A percentile compares a stretch with the other conserved stretches of the same genome.
These are phyloP conservation scores for Carex arenaria DNA, from an alignment of 202 grass and related monocot species.

Conservation along the genomic window DNA sequence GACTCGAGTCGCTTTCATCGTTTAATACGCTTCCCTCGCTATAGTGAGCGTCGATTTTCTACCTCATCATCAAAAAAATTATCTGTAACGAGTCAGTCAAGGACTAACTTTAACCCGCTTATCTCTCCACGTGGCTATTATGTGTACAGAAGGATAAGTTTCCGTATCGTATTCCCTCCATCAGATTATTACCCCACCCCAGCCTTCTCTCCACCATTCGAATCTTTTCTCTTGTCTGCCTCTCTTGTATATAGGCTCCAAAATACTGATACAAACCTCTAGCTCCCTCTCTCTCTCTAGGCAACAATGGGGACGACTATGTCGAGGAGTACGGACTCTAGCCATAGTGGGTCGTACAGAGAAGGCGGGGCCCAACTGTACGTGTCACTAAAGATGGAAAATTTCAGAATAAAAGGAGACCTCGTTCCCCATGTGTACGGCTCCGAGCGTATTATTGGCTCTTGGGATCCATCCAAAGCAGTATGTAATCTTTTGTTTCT, in stretches of 20 bases:
- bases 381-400: conserved; percentile 97
- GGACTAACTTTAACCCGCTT: background rate
- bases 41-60: background rate
- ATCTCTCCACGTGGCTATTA: background rate
- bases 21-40: background rate
- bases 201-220: conserved; percentile 12
- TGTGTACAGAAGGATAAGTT: background rate
- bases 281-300: background rate
- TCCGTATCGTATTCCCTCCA: background rate
- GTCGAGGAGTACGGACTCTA: conserved; percentile 46
- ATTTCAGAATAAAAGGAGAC: conserved; percentile 70
- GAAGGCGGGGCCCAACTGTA: conserved; percentile 84
- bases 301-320: conserved; percentile 56
- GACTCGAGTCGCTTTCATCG: conserved; percentile 6
- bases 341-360: conserved; percentile 16
- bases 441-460: conserved; percentile 88
- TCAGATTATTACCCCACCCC: conserved; percentile 6
- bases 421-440: conserved; percentile 91
- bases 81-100: background rate
- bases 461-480: conserved; percentile 74
- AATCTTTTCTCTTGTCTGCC: background rate
- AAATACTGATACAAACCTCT: background rate
- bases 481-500: conserved; percentile 26
- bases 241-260: background rate
- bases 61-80: background rate